phyloP scores from a whole-genome alignment of 345 rosid genomes.

The Eucalyptus cloeziana region DNA sequence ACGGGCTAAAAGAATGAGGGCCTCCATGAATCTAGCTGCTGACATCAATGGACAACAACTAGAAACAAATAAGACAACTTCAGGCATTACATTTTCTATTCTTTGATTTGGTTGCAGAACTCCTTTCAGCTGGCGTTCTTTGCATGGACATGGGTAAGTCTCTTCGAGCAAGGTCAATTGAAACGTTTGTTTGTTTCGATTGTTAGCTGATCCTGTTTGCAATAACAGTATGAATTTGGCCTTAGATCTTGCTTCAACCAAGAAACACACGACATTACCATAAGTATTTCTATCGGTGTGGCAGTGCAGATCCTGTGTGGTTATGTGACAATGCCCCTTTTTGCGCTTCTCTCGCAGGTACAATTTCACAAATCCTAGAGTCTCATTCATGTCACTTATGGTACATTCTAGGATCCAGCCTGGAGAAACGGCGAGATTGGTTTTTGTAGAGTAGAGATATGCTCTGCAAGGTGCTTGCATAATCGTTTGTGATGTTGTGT shows the following conservation, averaged over 20 bases:
- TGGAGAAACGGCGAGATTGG: neutral
- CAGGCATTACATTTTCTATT: neutral
- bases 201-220: neutral
- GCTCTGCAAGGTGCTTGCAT: neutral
- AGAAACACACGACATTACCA: neutral
- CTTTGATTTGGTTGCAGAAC: conserved; percentile 6
- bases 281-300: conserved; percentile 1
- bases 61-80: neutral
- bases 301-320: conserved; percentile 13
- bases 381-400: neutral
- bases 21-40: neutral
- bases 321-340: conserved; percentile 9
- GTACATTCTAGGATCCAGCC: neutral
- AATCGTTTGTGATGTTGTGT: neutral
- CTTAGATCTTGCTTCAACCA: conserved; percentile 12
- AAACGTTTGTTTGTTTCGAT: neutral
- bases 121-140: conserved; percentile 22
- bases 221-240: conserved; percentile 5
- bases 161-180: neutral
- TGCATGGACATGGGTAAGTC: conserved; percentile 11
- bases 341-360: conserved; percentile 14
- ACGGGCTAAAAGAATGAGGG: neutral
- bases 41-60: neutral
- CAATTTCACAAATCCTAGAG: neutral
- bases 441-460: neutral